Conservation (phyloP, 768 basidiomycete species). For the Tulasnella sp. region DNA sequence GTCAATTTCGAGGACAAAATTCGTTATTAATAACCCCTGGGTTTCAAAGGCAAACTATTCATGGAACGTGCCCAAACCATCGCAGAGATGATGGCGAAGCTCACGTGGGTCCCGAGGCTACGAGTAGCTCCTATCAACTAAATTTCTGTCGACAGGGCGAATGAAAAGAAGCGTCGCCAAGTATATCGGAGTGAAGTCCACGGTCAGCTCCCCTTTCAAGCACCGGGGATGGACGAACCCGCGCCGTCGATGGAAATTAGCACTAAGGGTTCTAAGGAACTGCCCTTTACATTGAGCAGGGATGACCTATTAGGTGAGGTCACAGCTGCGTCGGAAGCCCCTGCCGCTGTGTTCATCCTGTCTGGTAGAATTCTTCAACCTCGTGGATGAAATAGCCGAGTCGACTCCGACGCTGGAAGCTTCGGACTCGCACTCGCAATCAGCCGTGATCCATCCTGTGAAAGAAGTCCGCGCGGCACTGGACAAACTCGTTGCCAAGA, state of each 20-base stretch:
- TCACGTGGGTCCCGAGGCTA: constrained; percentile 47
- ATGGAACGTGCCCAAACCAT: constrained; percentile 68
- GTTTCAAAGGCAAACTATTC: constrained; percentile 57
- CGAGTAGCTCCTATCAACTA: not conserved
- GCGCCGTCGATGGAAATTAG: constrained; percentile 73
- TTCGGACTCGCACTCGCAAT: not conserved
- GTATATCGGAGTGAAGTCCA: constrained; percentile 76
- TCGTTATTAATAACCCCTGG: constrained; percentile 9
- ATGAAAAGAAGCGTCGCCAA: constrained; percentile 70
- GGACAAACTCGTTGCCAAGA: constrained; percentile 56
- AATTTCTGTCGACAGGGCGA: constrained; percentile 34
- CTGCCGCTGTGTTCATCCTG: constrained; percentile 17
- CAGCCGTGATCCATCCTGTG: constrained; percentile 33
- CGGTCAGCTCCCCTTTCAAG: constrained; percentile 78
- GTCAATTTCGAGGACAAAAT: not conserved
- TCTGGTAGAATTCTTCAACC: constrained; percentile 42
- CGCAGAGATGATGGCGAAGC: constrained; percentile 74
- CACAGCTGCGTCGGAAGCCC: not conserved
- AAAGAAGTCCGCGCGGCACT: constrained; percentile 48
- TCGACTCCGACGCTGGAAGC: not conserved
- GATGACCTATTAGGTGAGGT: constrained; percentile 59
- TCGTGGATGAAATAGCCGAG: constrained; percentile 54
- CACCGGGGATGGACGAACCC: constrained; percentile 65
- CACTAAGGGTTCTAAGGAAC: constrained; percentile 50
- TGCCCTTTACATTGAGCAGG: constrained; percentile 50